Evolutionary conservation across 179 eudicot species (phyloP), one percentile per base, ranked within the genome.

Genomic region (Silene noctiflora): DNA sequence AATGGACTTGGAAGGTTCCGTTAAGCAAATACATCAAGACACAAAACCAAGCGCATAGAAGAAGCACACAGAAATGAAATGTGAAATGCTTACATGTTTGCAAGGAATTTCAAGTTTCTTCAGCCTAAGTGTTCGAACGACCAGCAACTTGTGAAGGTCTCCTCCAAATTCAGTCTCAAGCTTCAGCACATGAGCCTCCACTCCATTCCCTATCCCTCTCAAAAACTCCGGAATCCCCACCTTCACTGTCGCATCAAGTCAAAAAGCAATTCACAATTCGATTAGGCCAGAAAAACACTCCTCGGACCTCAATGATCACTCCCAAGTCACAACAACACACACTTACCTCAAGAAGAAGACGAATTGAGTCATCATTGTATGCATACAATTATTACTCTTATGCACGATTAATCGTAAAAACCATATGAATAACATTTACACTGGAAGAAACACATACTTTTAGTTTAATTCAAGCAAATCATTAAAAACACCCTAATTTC

Each of bases 211-310:
- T 11, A 93, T 85, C 44, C 91, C 98, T 8, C 79, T 89, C 84
- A 93, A 75, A 71, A 93, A 91, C 81, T 91, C 97, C 11, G 91
- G 93, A 75, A 91, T 88, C 44, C 95, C 97, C 4, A 88, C 97
- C 81, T 94, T 64, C 19, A 27, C 68, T 64, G 68, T 27, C 39
- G 14, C 35, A 64, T 27, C 29, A 29, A 64, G 27, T 29, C 8
- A 24, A 33, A 64, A 3, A 25, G 68, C 39, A 64, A 12, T 64
- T 64, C 16, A 12, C n/a, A 25, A 13, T 14, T 64, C 12, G 39
- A 27, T 61, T 7, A 17, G 1, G 0, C 12, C 3, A 21, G 13
- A 22, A 61, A 60, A 60, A 60, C 27, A 20, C 13, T 17, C 9
- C 25, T 21, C 3, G 8, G 2, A 21, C 9, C 25, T 21, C 3